Evolutionary conservation across 2,329 filamentous ascomycete genomes (phyloP), one percentile per base, ranked within the genome.

Genomic region (Coniosporium tulheliwenetii): DNA sequence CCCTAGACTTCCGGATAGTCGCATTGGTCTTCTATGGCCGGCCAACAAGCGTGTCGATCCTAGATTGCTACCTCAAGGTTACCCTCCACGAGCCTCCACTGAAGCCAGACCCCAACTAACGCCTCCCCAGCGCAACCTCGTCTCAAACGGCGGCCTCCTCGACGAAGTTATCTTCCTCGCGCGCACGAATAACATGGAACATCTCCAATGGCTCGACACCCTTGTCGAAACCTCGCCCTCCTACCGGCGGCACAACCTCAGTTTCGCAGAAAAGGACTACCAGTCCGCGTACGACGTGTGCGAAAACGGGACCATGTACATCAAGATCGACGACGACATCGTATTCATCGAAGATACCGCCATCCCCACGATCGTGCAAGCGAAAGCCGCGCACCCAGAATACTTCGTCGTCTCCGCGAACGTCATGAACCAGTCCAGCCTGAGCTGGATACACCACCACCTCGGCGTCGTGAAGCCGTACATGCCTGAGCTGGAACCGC

Each of bases 351-450:
- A 64, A 42, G 60, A 65, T 37, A 55, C 61, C 40, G 60, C 66
- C 16, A 71, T 77, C 38, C 64, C 70, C 2, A 66, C 69, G 2
- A 60, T 77, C 5, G 62, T 74, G 26, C 67, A 69, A 45, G 70
- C 68, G 14, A 69, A 68, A 45, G 52, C 70, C 39, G 59, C 65
- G 4, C 62, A 73, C 30, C 68, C 70, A 7, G 63, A 71, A 33
- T 63, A 64, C 19, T 65, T 65, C 45, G 56, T 67, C 37, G 66
- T 75, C 10, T 71, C 69, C 2, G 70, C 70, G 39, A 75, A 76
- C 45, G 60, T 77, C 15, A 58, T 75, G 46, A 76, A 76, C 44
- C 68, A 71, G 38, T 70, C 70, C 10, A 60, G 70, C 9, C 65
- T 73, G 29, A 63, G 64, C 38, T 66, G 68, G 57, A 58, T 75